phyloP scores from a whole-genome alignment of 2,329 filamentous ascomycete species.

The Calonectria fujianensis region DNA sequence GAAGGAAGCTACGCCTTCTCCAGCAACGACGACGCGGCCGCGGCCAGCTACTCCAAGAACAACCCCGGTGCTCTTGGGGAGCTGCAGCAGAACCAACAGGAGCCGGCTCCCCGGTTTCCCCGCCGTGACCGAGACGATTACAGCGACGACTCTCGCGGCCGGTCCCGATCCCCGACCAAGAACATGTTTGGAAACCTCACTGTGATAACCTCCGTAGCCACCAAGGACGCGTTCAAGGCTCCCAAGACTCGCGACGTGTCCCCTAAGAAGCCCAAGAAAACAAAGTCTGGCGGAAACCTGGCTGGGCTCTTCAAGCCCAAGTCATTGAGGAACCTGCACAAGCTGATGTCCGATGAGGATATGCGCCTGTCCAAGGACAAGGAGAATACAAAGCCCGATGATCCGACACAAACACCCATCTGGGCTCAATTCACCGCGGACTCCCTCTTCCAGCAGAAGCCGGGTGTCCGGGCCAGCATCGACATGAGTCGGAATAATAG shows the following conservation, averaged over 20 bases:
- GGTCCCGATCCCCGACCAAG: conserved; percentile 67
- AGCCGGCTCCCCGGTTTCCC: conserved; percentile 62
- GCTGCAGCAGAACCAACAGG: conserved; percentile 74
- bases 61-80: conserved; percentile 72
- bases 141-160: conserved; percentile 57
- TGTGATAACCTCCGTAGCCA: conserved; percentile 63
- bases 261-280: conserved; percentile 82
- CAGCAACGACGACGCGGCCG: conserved; percentile 56
- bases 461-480: conserved; percentile 52
- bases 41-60: conserved; percentile 60
- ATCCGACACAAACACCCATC: conserved; percentile 77
- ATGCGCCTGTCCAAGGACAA: conserved; percentile 79
- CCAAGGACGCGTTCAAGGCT: conserved; percentile 61
- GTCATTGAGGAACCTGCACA: conserved; percentile 80
- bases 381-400: conserved; percentile 83
- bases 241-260: conserved; percentile 68
- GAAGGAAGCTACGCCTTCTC: conserved; percentile 50
- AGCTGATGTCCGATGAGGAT: conserved; percentile 71
- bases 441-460: conserved; percentile 48
- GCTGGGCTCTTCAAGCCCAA: conserved; percentile 84
- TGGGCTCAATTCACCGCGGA: conserved; percentile 82
- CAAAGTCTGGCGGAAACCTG: conserved; percentile 90
- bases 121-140: conserved; percentile 61
- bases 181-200: conserved; percentile 63
- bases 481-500: conserved; percentile 49